Conservation (phyloP, 1,284 basidiomycete species). For the Leccinum subrobustum region DNA sequence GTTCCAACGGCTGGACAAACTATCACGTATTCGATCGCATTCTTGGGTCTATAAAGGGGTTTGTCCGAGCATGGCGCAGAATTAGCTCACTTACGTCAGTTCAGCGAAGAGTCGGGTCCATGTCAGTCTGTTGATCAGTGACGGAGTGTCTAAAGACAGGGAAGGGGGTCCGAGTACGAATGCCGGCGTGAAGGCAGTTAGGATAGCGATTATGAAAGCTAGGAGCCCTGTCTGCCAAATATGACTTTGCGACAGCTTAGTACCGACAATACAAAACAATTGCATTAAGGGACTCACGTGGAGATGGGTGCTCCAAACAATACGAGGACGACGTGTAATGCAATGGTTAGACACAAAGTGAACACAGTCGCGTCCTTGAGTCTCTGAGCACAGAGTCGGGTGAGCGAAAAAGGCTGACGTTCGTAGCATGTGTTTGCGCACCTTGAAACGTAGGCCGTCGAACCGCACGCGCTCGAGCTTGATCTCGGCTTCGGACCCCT, state of each 20-base stretch:
- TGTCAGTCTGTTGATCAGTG: slow-evolving; percentile 48
- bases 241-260: slow-evolving; percentile 39
- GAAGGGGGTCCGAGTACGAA: slow-evolving; percentile 71
- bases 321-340: slow-evolving; percentile 51
- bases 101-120: slow-evolving; percentile 82
- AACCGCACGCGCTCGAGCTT: slow-evolving; percentile 41
- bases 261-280: slow-evolving; percentile 2
- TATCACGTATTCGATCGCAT: slow-evolving; percentile 70
- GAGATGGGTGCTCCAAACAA: slow-evolving; percentile 76
- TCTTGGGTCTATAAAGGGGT: slow-evolving; percentile 49
- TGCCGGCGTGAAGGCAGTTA: slow-evolving; percentile 67
- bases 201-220: slow-evolving; percentile 64
- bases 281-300: slow-evolving; percentile 41
- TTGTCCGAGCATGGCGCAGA: slow-evolving; percentile 5
- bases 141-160: slow-evolving; percentile 40
- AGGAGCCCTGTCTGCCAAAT: slow-evolving; percentile 63
- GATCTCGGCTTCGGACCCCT: slow-evolving; percentile 36
- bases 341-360: slow-evolving; percentile 50
- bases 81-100: slow-evolving; percentile 59
- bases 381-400: slow-evolving; percentile 20
- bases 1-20: slow-evolving; percentile 81
- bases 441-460: slow-evolving; percentile 19
- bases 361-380: slow-evolving; percentile 50
- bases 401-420: slow-evolving; percentile 4
- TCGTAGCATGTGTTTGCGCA: slow-evolving; percentile 34